Evolutionary conservation across 805 yeast species (phyloP).

Genomic region (Metschnikowia aberdeeniae): DNA sequence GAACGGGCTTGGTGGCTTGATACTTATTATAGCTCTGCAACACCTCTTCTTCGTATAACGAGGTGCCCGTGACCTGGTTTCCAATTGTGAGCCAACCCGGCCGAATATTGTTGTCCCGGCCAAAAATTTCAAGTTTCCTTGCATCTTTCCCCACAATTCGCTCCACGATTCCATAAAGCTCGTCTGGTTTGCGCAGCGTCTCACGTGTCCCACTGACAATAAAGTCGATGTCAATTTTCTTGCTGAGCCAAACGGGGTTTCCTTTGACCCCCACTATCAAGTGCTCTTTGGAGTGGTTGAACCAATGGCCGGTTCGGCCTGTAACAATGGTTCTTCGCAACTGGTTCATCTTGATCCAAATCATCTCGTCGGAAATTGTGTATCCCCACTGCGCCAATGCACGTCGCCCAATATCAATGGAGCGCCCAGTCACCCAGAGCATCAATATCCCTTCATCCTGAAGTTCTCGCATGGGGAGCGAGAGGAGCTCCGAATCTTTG

Average conservation of each 20-base stretch:
- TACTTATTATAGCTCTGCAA: constrained; percentile 30
- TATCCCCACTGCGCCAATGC: constrained; percentile 84
- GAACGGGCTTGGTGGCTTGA: constrained; percentile 4
- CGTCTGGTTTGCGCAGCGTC: constrained; percentile 89
- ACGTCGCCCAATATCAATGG: constrained; percentile 81
- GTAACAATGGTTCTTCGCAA: constrained; percentile 85
- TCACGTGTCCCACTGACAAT: constrained; percentile 83
- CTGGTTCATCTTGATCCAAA: constrained; percentile 92
- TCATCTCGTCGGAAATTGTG: constrained; percentile 66
- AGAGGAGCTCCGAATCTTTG: constrained; percentile 68
- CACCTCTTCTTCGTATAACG: constrained; percentile 57
- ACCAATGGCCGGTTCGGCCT: constrained; percentile 96
- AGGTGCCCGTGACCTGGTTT: constrained; percentile 62
- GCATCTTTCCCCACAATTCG: constrained; percentile 74
- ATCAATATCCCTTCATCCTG: constrained; percentile 83
- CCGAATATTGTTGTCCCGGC: constrained; percentile 78
- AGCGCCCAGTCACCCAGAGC: constrained; percentile 94
- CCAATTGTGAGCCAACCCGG: constrained; percentile 93
- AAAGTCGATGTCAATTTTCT: constrained; percentile 66
- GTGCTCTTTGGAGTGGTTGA: constrained; percentile 92
- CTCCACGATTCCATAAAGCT: constrained; percentile 78
- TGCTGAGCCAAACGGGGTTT: constrained; percentile 64
- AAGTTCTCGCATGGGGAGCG: constrained; percentile 59
- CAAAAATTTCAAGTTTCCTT: constrained; percentile 83
- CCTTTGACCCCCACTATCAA: constrained; percentile 84